Percentiles rank a stretch among this genome's conserved stretches.
phyloP scores from a whole-genome alignment of 1,139 yeast species.

The Eremothecium coryli region DNA sequence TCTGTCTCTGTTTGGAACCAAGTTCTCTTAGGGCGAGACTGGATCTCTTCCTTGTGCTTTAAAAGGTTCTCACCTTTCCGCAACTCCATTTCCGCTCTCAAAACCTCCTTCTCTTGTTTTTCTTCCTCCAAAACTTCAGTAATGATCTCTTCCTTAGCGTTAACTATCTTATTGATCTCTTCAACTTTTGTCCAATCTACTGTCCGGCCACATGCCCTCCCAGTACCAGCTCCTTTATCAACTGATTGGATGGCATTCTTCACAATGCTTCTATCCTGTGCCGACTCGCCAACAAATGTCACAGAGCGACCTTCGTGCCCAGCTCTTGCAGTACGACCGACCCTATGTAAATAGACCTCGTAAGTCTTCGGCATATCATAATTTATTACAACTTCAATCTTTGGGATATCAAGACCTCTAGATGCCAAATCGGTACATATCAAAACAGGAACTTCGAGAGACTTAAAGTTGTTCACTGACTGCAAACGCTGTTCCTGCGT shows the following conservation, averaged over 20 bases:
- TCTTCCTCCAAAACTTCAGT: slow-evolving; percentile 82
- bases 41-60: slow-evolving; percentile 72
- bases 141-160: slow-evolving; percentile 47
- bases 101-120: slow-evolving; percentile 73
- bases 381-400: slow-evolving; percentile 86
- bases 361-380: slow-evolving; percentile 92
- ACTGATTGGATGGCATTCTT: slow-evolving; percentile 73
- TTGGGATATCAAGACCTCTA: slow-evolving; percentile 98
- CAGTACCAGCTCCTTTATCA: slow-evolving; percentile 33
- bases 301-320: slow-evolving; percentile 92
- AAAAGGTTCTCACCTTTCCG: slow-evolving; percentile 76
- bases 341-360: slow-evolving; percentile 90
- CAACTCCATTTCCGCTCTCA: slow-evolving; percentile 85
- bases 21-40: slow-evolving; percentile 86
- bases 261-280: slow-evolving; percentile 77
- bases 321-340: slow-evolving; percentile 99
- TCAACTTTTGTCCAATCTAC: slow-evolving; percentile 84
- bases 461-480: slow-evolving; percentile 74
- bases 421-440: slow-evolving; percentile 97
- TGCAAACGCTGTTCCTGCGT: slow-evolving; percentile 91
- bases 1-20: slow-evolving; percentile 86
- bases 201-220: slow-evolving; percentile 68
- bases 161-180: slow-evolving; percentile 50
- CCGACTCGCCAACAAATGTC: slow-evolving; percentile 85
- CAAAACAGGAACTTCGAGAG: slow-evolving; percentile 72